These are phyloP conservation scores for Salvia sclarea DNA, from an alignment of 305 asterid genomes.

Conservation along the genomic window DNA sequence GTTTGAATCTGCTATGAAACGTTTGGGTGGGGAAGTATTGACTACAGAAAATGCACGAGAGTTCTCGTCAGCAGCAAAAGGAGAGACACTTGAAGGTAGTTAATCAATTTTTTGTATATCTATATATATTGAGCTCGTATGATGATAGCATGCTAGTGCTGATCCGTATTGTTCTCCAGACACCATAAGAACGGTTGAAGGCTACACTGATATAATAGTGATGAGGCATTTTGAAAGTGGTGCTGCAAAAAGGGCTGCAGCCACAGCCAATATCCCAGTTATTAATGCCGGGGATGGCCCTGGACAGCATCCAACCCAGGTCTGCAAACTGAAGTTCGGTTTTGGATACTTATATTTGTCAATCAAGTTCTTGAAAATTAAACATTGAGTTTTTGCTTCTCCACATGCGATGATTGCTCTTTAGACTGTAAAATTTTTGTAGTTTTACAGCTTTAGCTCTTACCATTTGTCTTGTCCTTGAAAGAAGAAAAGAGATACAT, in stretches of 20 bases:
- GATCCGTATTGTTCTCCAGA: constrained; percentile 44
- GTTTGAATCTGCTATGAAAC: constrained; percentile 95
- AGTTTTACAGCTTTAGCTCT: not conserved
- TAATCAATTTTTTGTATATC: too few relatives aligned
- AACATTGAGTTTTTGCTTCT: not conserved
- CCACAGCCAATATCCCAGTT: constrained; percentile 73
- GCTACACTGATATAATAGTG: constrained; percentile 83
- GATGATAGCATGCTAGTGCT: not conserved
- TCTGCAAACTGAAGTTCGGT: constrained; percentile 25
- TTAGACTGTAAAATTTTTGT: not conserved
- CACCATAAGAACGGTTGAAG: constrained; percentile 86
- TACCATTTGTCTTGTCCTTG: not conserved
- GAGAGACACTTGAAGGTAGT: constrained; percentile 95
- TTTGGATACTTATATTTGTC: not conserved
- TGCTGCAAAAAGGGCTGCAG: constrained; percentile 85
- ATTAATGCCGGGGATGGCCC: constrained; percentile 99
- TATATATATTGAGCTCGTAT: constrained; percentile 2
- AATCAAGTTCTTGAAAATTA: not conserved
- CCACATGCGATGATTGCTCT: not conserved
- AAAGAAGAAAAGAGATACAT: not conserved
- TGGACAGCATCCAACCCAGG: constrained; percentile 99
- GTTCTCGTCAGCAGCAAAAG: constrained; percentile 94
- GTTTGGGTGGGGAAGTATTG: constrained; percentile 89
- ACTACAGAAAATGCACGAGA: constrained; percentile 95
- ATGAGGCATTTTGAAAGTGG: constrained; percentile 98